Evolutionary conservation across 177 flowering plant genomes (phyloP), one percentile per base, ranked within the genome.

Genomic region (Vitis hybrid): DNA sequence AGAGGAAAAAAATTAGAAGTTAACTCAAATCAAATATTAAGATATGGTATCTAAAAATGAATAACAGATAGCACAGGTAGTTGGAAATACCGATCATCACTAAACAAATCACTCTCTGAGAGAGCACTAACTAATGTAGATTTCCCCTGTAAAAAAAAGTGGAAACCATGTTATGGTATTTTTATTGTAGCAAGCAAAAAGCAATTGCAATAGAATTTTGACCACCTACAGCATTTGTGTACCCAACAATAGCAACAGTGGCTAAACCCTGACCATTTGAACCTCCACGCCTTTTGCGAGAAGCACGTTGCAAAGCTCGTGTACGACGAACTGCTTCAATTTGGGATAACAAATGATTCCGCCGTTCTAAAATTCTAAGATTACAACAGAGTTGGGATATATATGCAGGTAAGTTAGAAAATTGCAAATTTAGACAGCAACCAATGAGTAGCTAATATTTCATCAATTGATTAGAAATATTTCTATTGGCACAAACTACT

Each of bases 221-320:
- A 69, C 64, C 68, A 85, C 97, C 56, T 90, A 95, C 99, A 81
- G 99, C 99, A 87, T 95, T 93, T 51, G 98, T 95, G 83, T 95
- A 95, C 40, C 98, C 98, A 71, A 95, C 97, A 80, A 95, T 82
- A 63, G 98, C 99, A 79, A 95, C 90, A 67, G 99, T 95, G 48
- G 88, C 78, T 60, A 91, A 83, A 60, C 79, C 81, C 79, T 82
- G 88, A 57, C 88, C 97, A 59, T 80, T 56, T 68, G 81, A 77
- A 19, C 83, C 86, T 61, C 90, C 97, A 66, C 81, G 89, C 80
- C 91, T 91, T 87, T 76, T 88, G 50, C 99, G 91, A 74, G 91
- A 73, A 79, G 92, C 93, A 67, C 99, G 96, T 67, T 95, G 99
- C 83, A 93, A 52, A 69, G 98, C 89, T 70, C 98, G 87, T 48